A percentile compares a stretch with the other conserved stretches of the same genome.
Conservation (phyloP, 1,139 yeast species). For the Yueomyces sp. region DNA sequence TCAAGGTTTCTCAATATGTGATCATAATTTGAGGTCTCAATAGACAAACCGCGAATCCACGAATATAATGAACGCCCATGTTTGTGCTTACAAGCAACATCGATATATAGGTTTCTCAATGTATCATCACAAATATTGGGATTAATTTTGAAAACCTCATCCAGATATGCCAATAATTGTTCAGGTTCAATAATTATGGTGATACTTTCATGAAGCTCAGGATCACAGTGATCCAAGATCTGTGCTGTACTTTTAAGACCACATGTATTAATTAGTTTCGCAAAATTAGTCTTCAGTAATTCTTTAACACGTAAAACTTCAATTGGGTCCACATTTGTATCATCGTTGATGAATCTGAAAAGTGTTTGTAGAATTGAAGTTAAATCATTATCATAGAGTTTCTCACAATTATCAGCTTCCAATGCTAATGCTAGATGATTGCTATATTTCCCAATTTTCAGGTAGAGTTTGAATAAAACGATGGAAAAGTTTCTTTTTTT, state of each 20-base stretch:
- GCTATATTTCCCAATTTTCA: slow-evolving; percentile 37
- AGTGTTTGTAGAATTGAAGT: neutral
- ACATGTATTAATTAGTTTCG: slow-evolving; percentile 1
- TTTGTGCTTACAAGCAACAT: slow-evolving; percentile 9
- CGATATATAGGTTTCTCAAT: slow-evolving; percentile 8
- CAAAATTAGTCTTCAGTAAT: slow-evolving; percentile 7
- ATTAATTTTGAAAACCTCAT: slow-evolving; percentile 5
- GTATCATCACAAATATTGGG: slow-evolving; percentile 1
- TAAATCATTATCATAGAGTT: neutral
- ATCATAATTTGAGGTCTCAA: slow-evolving; percentile 7
- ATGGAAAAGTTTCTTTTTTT: slow-evolving; percentile 37
- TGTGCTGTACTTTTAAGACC: slow-evolving; percentile 6
- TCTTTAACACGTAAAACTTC: slow-evolving; percentile 1
- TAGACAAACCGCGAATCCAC: slow-evolving; percentile 10
- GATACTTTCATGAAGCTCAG: slow-evolving; percentile 10
- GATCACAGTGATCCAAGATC: slow-evolving; percentile 9
- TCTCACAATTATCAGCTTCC: neutral
- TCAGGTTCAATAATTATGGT: slow-evolving; percentile 2
- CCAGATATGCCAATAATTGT: slow-evolving; percentile 10
- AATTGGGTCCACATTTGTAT: neutral
- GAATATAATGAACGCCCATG: slow-evolving; percentile 3
- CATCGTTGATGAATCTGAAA: neutral
- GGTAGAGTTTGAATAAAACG: slow-evolving; percentile 47
- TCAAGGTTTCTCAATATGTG: slow-evolving; percentile 4
- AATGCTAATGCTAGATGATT: slow-evolving; percentile 32